These are phyloP conservation scores for Colletotrichum horii DNA, from an alignment of 2,329 filamentous ascomycete genomes.

Conservation along the genomic window DNA sequence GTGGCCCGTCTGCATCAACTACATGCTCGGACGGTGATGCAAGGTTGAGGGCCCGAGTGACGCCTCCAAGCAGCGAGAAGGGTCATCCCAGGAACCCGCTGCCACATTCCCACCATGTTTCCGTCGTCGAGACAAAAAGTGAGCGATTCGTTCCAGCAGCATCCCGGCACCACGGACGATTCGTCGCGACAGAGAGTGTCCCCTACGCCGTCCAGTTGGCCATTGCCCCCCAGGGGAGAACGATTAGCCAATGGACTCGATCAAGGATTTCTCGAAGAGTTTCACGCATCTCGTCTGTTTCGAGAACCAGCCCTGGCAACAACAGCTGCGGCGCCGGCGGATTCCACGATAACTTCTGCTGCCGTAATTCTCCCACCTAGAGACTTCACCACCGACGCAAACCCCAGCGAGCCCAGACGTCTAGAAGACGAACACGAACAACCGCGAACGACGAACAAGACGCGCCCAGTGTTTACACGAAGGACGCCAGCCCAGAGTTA, in stretches of 20 bases:
- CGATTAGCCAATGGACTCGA: neutral
- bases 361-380: neutral
- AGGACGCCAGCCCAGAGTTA: conserved; percentile 19
- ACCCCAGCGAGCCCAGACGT: neutral
- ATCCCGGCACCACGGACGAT: neutral
- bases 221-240: neutral
- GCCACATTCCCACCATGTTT: conserved; percentile 23
- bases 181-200: neutral
- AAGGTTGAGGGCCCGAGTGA: conserved; percentile 8
- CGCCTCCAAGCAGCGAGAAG: conserved; percentile 2
- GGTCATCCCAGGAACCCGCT: neutral
- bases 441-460: neutral
- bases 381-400: neutral
- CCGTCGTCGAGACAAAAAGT: conserved; percentile 27
- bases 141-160: conserved; percentile 22
- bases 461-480: neutral
- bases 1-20: neutral
- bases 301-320: neutral
- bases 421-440: neutral
- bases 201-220: neutral
- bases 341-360: neutral
- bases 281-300: neutral
- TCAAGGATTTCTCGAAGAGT: neutral
- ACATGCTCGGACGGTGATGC: conserved; percentile 10
- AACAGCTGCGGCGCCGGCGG: neutral